A percentile compares a stretch with the other conserved stretches of the same genome.
Evolutionary conservation across 805 yeast genomes (phyloP).

Genomic region (Saccharomycopsis babjevae): DNA sequence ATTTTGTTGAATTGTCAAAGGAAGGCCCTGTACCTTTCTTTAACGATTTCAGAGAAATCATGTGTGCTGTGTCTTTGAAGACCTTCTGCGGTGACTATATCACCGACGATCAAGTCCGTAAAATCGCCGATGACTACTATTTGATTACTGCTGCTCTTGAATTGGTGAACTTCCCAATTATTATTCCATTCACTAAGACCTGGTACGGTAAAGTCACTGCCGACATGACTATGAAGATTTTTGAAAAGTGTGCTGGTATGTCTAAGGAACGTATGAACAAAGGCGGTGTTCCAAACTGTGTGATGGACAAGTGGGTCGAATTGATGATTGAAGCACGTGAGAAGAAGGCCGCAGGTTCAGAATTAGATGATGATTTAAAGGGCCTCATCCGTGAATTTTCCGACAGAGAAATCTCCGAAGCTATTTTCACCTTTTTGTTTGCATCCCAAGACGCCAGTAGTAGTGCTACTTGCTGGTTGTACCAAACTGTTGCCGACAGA

Average conservation of each 20-base stretch:
- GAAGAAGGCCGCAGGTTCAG: constrained; percentile 29
- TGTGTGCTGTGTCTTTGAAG: constrained; percentile 88
- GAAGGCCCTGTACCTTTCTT: constrained; percentile 69
- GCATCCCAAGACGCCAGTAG: constrained; percentile 98
- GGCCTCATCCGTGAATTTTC: constrained; percentile 70
- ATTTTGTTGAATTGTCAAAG: constrained; percentile 46
- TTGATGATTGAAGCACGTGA: constrained; percentile 59
- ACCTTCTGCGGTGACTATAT: constrained; percentile 96
- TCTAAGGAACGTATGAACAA: constrained; percentile 71
- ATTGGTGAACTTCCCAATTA: constrained; percentile 94
- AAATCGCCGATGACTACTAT: constrained; percentile 86
- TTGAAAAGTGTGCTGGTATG: constrained; percentile 78
- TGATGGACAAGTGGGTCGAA: constrained; percentile 91
- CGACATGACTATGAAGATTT: constrained; percentile 86
- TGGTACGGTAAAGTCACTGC: constrained; percentile 96
- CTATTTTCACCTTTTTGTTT: constrained; percentile 89
- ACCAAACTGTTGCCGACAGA: constrained; percentile 91
- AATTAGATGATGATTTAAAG: constrained; percentile 39
- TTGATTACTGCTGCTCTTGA: constrained; percentile 92
- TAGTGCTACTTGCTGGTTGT: constrained; percentile 94
- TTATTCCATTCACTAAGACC: constrained; percentile 90
- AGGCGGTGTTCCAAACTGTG: constrained; percentile 76
- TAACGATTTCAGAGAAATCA: constrained; percentile 89
- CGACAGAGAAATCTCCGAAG: constrained; percentile 89
- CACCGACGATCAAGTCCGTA: constrained; percentile 80